These are phyloP conservation scores for Aspergillus chevalieri DNA, from an alignment of 2,329 filamentous ascomycete species.

Conservation along the genomic window DNA sequence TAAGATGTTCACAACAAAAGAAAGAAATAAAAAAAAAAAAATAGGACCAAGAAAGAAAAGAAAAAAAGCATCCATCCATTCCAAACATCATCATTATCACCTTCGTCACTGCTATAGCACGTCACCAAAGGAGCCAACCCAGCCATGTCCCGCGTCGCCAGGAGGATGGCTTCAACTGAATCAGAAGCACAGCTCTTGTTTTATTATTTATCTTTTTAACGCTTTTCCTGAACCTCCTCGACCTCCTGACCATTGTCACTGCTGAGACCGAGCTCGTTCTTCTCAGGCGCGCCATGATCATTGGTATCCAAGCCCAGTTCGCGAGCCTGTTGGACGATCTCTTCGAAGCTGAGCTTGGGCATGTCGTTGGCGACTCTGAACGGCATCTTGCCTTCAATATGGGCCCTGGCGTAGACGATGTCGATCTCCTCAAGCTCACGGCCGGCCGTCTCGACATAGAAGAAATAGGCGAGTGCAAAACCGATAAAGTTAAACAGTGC, in stretches of 20 bases:
- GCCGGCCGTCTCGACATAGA: conserved; percentile 45
- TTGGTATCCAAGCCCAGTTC: conserved; percentile 17
- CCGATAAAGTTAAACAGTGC: conserved; percentile 34
- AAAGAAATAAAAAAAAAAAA: background rate
- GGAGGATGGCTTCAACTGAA: background rate
- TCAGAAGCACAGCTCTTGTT: background rate
- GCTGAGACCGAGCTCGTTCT: conserved; percentile 1
- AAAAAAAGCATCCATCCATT: background rate
- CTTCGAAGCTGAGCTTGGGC: conserved; percentile 24
- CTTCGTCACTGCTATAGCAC: background rate
- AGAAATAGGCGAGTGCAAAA: conserved; percentile 46
- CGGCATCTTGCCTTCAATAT: conserved; percentile 28
- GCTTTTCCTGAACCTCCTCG: background rate
- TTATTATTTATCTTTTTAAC: background rate
- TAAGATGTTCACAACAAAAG: background rate
- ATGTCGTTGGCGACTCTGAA: conserved; percentile 20
- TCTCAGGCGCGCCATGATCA: conserved; percentile 2
- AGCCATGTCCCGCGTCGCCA: background rate
- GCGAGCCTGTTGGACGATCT: conserved; percentile 19
- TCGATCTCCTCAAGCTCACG: conserved; percentile 38
- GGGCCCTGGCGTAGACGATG: conserved; percentile 35
- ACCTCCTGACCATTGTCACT: conserved; percentile 1
- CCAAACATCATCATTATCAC: background rate
- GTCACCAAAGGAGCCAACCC: background rate
- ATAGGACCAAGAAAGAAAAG: background rate